Evolutionary conservation across 257 asterid species (phyloP).

Genomic region (Solanum dulcamara): DNA sequence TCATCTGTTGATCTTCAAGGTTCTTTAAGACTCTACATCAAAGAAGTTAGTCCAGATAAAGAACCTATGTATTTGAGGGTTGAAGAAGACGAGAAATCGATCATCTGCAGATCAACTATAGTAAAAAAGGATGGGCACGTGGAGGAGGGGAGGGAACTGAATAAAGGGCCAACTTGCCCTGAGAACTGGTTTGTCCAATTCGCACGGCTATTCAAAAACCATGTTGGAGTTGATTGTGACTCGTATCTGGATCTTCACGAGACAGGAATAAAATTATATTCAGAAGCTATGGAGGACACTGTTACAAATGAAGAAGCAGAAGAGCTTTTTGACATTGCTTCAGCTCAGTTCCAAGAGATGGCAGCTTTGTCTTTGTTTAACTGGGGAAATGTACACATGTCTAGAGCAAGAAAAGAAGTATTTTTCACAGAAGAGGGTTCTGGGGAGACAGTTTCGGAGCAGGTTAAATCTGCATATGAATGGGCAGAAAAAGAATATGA

Average conservation of each 20-base stretch:
- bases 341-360: slow-evolving; percentile 79
- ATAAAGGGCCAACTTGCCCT: slow-evolving; percentile 25
- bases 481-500: slow-evolving; percentile 65
- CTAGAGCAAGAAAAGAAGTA: slow-evolving; percentile 71
- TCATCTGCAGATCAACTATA: slow-evolving; percentile 16
- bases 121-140: slow-evolving; percentile 11
- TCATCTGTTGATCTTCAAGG: slow-evolving; percentile 58
- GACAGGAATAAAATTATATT: slow-evolving; percentile 71
- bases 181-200: slow-evolving; percentile 83
- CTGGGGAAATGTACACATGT: slow-evolving; percentile 87
- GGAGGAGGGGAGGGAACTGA: slow-evolving; percentile 11
- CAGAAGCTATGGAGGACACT: slow-evolving; percentile 90
- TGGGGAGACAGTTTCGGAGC: slow-evolving; percentile 30
- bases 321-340: slow-evolving; percentile 65
- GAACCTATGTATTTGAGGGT: slow-evolving; percentile 46
- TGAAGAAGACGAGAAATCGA: slow-evolving; percentile 24
- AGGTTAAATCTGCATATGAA: slow-evolving; percentile 55
- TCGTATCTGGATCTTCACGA: slow-evolving; percentile 82
- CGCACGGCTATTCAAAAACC: slow-evolving; percentile 73
- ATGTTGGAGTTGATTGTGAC: slow-evolving; percentile 78
- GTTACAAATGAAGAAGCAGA: slow-evolving; percentile 76
- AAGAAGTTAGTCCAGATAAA: slow-evolving; percentile 69
- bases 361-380: slow-evolving; percentile 84
- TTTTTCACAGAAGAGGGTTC: slow-evolving; percentile 44
- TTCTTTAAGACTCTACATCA: slow-evolving; percentile 54